Base-by-base conservation (phyloP, 2,329 filamentous ascomycete genomes). In the Colletotrichum chlorophyti region DNA sequence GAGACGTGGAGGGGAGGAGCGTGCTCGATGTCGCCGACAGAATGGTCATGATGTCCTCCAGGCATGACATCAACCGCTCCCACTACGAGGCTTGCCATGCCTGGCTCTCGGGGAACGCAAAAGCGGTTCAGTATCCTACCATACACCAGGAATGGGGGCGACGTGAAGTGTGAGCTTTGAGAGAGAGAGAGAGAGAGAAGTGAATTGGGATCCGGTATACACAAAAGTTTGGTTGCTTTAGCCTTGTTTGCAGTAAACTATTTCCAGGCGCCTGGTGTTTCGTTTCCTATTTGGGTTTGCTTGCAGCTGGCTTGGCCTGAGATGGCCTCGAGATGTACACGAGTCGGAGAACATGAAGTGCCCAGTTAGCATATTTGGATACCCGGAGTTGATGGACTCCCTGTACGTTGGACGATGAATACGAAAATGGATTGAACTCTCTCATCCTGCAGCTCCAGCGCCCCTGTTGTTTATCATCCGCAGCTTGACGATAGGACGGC, bases 11-110 rank as follows among this genome's bases (percentile, higher is more conserved):
- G 1, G 78, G 79, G 0, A 59, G 76, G 3, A 76, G 80, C 35
- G 67, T 83, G 7, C 67, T 84, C 2, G 76, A 79, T 6, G 72
- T 82, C 1, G 69, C 78, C 0, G 80, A 83, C 51, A 66, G 65
- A 14, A 72, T 75, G 61, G 76, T 78, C n/a, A n/a, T n/a, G 55
- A 58, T 57, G 29, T 63, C 66, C 3, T 67, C 72, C 1, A 67
- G 67, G 34, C 65, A 66, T 0, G 69, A 72, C 0, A 70, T 69
- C 15, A 68, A 71, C 17, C 78, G 78, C 52, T 74, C 77, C 1
- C 74, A 76, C 23, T 74, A 73, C 29, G 76, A 81, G 64, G 78
- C 79, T 3, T 81, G 77, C 35, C 71, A 79, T 12, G 79, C 74
- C 1, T 76, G 77, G 64, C 63, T 82, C 49, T 79, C 78, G 2